phyloP scores from a whole-genome alignment of 768 basidiomycete species.

The Mycena filopes region DNA sequence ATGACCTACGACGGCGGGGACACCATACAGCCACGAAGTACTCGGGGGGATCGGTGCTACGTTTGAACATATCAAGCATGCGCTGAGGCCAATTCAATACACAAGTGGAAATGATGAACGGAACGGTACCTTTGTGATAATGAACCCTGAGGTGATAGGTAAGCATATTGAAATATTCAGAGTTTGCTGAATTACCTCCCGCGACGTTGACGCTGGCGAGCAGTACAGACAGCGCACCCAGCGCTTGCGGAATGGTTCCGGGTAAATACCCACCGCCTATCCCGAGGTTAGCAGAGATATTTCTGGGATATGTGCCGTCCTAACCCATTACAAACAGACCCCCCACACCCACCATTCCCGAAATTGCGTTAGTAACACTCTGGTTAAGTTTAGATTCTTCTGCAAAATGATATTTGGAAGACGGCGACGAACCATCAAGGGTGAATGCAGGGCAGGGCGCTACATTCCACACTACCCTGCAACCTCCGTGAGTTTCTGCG shows the following conservation, averaged over 20 bases:
- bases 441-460: slow-evolving; percentile 89
- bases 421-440: slow-evolving; percentile 62
- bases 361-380: slow-evolving; percentile 33
- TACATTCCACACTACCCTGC: slow-evolving; percentile 89
- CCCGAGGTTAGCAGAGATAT: too few species aligned
- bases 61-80: slow-evolving; percentile 94
- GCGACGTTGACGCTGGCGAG: slow-evolving; percentile 89
- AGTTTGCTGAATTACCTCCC: slow-evolving; percentile 60
- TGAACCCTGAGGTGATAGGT: slow-evolving; percentile 52
- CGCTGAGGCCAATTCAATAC: slow-evolving; percentile 52
- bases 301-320: not conserved
- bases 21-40: slow-evolving; percentile 84
- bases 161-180: not conserved
- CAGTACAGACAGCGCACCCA: slow-evolving; percentile 87
- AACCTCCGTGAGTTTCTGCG: not conserved
- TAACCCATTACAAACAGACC: slow-evolving; percentile 87
- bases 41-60: slow-evolving; percentile 89
- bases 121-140: slow-evolving; percentile 66
- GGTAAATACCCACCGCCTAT: slow-evolving; percentile 80
- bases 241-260: slow-evolving; percentile 79
- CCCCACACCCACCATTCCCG: slow-evolving; percentile 81
- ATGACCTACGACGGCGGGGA: slow-evolving; percentile 68
- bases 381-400: slow-evolving; percentile 18
- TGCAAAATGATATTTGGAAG: not conserved
- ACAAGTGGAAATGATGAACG: not conserved